Conservation (phyloP, 805 yeast species). For the Huiozyma sinensis region DNA sequence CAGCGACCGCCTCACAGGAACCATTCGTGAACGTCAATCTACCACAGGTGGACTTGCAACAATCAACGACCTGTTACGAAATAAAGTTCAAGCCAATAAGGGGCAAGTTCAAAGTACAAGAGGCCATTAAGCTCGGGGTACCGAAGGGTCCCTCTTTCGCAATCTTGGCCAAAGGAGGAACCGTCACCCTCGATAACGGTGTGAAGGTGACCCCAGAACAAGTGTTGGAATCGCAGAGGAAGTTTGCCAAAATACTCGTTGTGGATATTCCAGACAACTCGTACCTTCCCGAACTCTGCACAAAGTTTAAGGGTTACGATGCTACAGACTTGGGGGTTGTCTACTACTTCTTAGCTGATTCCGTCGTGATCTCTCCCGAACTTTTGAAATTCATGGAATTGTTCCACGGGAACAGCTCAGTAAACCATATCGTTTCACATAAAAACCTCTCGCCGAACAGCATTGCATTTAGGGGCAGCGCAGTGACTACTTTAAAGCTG, state of each 20-base stretch:
- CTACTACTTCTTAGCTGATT: slow-evolving; percentile 68
- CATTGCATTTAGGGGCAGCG: slow-evolving; percentile 46
- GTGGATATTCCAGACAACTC: slow-evolving; percentile 57
- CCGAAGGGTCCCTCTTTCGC: slow-evolving; percentile 53
- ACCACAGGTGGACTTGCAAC: slow-evolving; percentile 22
- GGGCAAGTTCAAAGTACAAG: slow-evolving; percentile 62
- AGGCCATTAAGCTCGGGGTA: slow-evolving; percentile 60
- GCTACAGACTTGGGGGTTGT: slow-evolving; percentile 37
- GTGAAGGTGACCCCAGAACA: slow-evolving; percentile 50
- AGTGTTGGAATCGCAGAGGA: slow-evolving; percentile 55
- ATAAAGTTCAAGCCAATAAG: slow-evolving; percentile 54
- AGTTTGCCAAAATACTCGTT: slow-evolving; percentile 50
- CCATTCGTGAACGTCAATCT: slow-evolving; percentile 29
- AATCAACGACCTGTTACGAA: slow-evolving; percentile 50
- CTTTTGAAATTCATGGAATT: slow-evolving; percentile 42
- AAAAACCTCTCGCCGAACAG: slow-evolving; percentile 49
- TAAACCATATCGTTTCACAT: slow-evolving; percentile 68
- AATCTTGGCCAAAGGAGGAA: slow-evolving; percentile 46
- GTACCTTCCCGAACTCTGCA: slow-evolving; percentile 33
- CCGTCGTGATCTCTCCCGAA: slow-evolving; percentile 34
- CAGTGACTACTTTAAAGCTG: slow-evolving; percentile 43
- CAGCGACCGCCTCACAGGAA: slow-evolving; percentile 16
- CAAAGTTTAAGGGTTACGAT: slow-evolving; percentile 20
- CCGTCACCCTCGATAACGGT: slow-evolving; percentile 52
- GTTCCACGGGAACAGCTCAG: slow-evolving; percentile 33